Base-by-base conservation (phyloP, 305 asterid species). In the Fraxinus baroniana region DNA sequence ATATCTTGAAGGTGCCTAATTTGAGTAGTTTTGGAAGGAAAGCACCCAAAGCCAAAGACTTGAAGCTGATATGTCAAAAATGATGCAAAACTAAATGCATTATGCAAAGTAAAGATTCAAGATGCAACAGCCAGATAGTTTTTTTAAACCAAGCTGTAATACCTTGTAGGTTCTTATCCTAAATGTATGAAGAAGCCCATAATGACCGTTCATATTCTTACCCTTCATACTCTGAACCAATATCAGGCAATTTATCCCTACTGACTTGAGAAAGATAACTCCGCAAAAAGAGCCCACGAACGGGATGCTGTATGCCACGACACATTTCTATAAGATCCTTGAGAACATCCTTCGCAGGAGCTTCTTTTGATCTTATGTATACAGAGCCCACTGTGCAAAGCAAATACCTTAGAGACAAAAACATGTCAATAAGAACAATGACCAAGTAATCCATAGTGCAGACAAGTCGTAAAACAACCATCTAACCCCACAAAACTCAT, bases 251-350 rank as follows among this genome's bases (percentile, higher is more conserved):
- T 79, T 94, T 96, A 87, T 96, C 98, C 86, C 89, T 92, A 82
- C 99, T 96, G 88, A 96, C 98, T 94, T 96, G 99, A 80, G 99
- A 91, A 78, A 96, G 97, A 84, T 96, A 96, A 89, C 99, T 96
- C 89, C 99, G 91, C 30, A 96, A 86, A 84, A 96, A 96, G 72
- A 96, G 97, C 68, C 99, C 99, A 78, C 99, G 99, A 26, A 96
- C 84, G 55, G 99, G 99, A 88, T 96, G 97, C 81, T 96, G 98
- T 78, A 94, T 86, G 71, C 97, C 94, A 17, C 97, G 99, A 78
- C 99, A 94, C 99, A 96, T 96, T 91, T 96, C 99, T 52, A 94
- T 98, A 79, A 96, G 97, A 89, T 96, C 99, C 90, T 96, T 96
- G 37, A 96, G 98, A 71, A 96, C 90, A 88, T 93, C 97, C 90